Conservation (phyloP, 345 rosid genomes). For the Linum trigynum region DNA sequence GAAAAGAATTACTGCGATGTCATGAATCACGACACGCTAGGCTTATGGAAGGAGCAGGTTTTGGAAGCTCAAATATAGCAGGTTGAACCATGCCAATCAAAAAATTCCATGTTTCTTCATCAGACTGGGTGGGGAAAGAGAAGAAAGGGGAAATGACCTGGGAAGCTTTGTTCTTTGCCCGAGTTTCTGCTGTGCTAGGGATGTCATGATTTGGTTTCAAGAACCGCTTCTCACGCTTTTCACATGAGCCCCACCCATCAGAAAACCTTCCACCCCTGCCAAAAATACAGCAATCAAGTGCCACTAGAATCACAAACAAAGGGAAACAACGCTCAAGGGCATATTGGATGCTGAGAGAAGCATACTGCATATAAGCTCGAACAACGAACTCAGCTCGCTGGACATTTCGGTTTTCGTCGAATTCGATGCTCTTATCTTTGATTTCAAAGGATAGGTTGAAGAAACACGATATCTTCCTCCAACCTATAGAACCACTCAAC, state of each 20-base stretch:
- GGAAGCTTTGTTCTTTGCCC: slow-evolving; percentile 90
- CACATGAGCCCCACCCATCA: slow-evolving; percentile 98
- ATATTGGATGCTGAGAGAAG: slow-evolving; percentile 11
- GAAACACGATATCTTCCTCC: slow-evolving; percentile 95
- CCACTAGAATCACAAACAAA: background rate
- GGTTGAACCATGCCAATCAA: too few species aligned
- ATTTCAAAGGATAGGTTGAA: slow-evolving; percentile 91
- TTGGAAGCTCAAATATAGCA: too few species aligned
- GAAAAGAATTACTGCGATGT: too few species aligned
- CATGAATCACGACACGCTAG: too few species aligned
- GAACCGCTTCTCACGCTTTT: slow-evolving; percentile 78
- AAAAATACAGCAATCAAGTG: slow-evolving; percentile 1
- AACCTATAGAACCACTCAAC: slow-evolving; percentile 42
- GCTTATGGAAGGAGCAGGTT: too few species aligned
- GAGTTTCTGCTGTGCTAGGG: slow-evolving; percentile 90
- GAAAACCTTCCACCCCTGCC: slow-evolving; percentile 70
- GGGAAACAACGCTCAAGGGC: background rate
- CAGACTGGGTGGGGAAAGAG: background rate
- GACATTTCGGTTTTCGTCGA: slow-evolving; percentile 79
- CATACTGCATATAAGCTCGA: slow-evolving; percentile 88
- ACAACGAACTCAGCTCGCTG: slow-evolving; percentile 86
- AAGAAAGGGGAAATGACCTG: slow-evolving; percentile 40
- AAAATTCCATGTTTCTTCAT: too few species aligned
- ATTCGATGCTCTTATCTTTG: slow-evolving; percentile 80
- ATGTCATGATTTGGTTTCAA: slow-evolving; percentile 79